phyloP scores from a whole-genome alignment of 208 protist genomes.

The Wallacemonas collosoma region DNA sequence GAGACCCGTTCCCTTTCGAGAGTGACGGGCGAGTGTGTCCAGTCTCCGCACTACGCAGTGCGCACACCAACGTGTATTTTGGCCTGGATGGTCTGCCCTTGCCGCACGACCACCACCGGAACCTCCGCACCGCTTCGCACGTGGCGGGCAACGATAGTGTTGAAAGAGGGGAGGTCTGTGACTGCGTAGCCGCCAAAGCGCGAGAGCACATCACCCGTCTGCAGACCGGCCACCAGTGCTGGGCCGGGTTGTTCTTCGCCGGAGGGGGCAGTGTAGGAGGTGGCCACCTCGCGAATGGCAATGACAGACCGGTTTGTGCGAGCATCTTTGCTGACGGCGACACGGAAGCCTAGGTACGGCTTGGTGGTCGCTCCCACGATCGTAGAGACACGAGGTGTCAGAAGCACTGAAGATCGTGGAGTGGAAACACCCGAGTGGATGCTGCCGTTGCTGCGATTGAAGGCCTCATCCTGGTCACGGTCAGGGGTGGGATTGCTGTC shows the following conservation, averaged over 20 bases:
- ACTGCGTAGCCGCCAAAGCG: conserved; percentile 86
- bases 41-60: conserved; percentile 2
- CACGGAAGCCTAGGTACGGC: conserved; percentile 79
- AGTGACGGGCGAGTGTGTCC: too few species aligned
- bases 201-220: conserved; percentile 64
- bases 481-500: background rate
- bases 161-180: conserved; percentile 86
- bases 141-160: conserved; percentile 77
- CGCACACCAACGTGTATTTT: conserved; percentile 37
- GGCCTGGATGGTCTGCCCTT: conserved; percentile 29
- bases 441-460: conserved; percentile 22
- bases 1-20: too few species aligned
- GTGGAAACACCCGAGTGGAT: conserved; percentile 28
- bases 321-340: conserved; percentile 39
- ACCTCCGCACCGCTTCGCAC: conserved; percentile 47
- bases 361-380: conserved; percentile 23
- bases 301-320: conserved; percentile 28
- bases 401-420: conserved; percentile 28
- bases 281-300: conserved; percentile 53
- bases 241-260: conserved; percentile 48
- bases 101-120: conserved; percentile 57
- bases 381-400: conserved; percentile 30
- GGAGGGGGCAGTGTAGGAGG: conserved; percentile 42
- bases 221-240: conserved; percentile 58
- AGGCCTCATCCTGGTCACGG: background rate